Evolutionary conservation across 768 basidiomycete species (phyloP).

Genomic region (Lenzites betulinus): DNA sequence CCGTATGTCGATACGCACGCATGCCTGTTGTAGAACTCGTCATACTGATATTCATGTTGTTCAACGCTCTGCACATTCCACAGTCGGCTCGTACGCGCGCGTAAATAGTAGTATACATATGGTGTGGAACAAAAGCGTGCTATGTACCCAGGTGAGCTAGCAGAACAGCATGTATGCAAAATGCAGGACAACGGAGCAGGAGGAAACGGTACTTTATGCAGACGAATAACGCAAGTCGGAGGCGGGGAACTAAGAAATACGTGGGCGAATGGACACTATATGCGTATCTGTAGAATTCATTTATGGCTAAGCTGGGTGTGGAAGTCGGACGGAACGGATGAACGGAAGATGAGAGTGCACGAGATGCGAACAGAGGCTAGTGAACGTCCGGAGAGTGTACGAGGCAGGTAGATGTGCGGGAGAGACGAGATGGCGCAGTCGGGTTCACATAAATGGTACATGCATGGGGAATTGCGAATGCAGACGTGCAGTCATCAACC

Average conservation of each 20-base stretch:
- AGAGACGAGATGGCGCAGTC: conserved; percentile 20
- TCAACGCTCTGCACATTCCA: conserved; percentile 18
- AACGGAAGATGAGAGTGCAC: conserved; percentile 20
- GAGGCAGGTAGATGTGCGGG: conserved; percentile 29
- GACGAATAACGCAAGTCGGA: conserved; percentile 25
- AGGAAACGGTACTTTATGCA: conserved; percentile 27
- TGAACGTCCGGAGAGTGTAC: conserved; percentile 23
- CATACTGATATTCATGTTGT: conserved; percentile 24
- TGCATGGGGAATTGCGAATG: conserved; percentile 21
- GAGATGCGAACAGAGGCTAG: conserved; percentile 10
- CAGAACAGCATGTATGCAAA: conserved; percentile 35
- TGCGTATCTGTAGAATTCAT: conserved; percentile 26
- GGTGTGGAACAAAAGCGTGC: conserved; percentile 25
- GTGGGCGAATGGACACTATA: conserved; percentile 20
- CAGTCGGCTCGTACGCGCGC: conserved; percentile 10
- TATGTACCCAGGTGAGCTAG: conserved; percentile 33
- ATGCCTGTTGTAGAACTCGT: conserved; percentile 25
- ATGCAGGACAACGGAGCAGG: conserved; percentile 35
- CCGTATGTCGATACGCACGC: conserved; percentile 21
- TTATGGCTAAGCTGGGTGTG: conserved; percentile 25
- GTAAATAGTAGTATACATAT: conserved; percentile 34
- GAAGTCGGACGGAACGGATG: conserved; percentile 19
- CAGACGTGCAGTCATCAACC: conserved; percentile 34
- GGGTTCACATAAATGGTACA: conserved; percentile 32
- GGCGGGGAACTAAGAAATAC: conserved; percentile 19